Base-by-base conservation (phyloP, 2,329 filamentous ascomycete genomes). In the Diaporthe caulivora region DNA sequence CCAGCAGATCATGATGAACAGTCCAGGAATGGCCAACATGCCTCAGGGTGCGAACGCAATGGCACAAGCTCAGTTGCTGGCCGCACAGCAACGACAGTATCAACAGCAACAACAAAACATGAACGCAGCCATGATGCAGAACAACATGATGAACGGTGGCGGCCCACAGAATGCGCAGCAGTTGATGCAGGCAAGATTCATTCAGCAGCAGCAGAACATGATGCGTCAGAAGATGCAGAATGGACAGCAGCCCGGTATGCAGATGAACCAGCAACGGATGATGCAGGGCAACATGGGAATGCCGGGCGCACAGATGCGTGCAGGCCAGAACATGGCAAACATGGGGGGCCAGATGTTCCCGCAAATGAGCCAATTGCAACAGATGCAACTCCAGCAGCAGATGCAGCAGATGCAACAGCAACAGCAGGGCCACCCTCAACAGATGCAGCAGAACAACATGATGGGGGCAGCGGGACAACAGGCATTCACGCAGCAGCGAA, bases 1-100 rank as follows among this genome's bases (percentile, higher is more conserved):
- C 31, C 85, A 86, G 74, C 80, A 82, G 68, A 86, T 90, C 81
- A 86, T 90, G 80, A 88, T 91, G 84, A 85, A 86, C 73, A 85
- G 85, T 74, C 87, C 85, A 69, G 78, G 79, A 42, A 82, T 84
- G 76, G 78, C 78, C 15, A 83, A 82, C 58, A 78, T 82, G 54
- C 83, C 86, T 78, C 81, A 81, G 29, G 85, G 84, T 57, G 81
- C 81, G 34, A 84, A 83, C 24, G 80, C 64, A 57, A 84, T 78
- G 21, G 82, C 81, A 3, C 87, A 88, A 71, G 71, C 71, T 29
- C 71, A 73, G 51, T 6, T 70, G 54, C 81, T 90, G 49, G 84
- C 80, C 24, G 81, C 84, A 0, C 84, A 85, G 6, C 87, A 90
- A 73, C 85, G 86, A 72, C 84, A 87, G 34, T 83, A 81, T 6